Evolutionary conservation across 179 eudicot genomes (phyloP).

Genomic region (Sideroxylon spinosum): DNA sequence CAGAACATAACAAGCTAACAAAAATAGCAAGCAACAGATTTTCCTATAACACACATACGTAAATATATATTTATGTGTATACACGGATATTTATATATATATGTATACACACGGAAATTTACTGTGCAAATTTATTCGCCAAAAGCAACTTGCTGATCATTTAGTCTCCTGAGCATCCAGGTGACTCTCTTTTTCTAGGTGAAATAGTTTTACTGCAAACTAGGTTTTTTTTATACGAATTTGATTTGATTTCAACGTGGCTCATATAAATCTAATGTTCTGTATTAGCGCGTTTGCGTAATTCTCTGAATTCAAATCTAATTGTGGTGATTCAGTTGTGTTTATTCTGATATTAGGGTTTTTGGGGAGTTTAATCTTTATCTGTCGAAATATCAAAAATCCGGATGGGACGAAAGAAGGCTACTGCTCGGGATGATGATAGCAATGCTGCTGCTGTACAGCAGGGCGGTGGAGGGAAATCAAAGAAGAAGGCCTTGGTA

Average conservation of each 20-base stretch:
- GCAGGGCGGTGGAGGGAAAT: constrained; percentile 31
- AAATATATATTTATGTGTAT: no score
- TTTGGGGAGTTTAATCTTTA: not conserved
- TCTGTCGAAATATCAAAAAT: constrained; percentile 21
- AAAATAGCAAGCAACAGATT: no score
- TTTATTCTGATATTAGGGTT: constrained; percentile 8
- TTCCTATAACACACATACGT: no score
- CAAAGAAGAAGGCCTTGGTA: constrained; percentile 54
- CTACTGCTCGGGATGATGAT: constrained; percentile 33
- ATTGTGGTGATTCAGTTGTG: not conserved
- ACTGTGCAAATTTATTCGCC: no score
- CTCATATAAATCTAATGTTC: not conserved
- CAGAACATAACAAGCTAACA: no score
- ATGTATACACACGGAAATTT: no score
- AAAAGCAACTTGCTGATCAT: not conserved
- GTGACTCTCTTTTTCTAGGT: not conserved
- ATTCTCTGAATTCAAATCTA: not conserved
- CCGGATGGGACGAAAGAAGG: constrained; percentile 69
- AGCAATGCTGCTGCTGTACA: not conserved
- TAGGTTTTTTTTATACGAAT: not conserved
- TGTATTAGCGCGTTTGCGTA: not conserved
- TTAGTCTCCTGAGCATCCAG: not conserved
- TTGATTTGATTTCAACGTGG: not conserved
- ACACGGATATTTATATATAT: no score
- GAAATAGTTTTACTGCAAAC: not conserved